Evolutionary conservation across 2,329 filamentous ascomycete species (phyloP), one percentile per base, ranked within the genome.

Genomic region (Fusarium nodosum): DNA sequence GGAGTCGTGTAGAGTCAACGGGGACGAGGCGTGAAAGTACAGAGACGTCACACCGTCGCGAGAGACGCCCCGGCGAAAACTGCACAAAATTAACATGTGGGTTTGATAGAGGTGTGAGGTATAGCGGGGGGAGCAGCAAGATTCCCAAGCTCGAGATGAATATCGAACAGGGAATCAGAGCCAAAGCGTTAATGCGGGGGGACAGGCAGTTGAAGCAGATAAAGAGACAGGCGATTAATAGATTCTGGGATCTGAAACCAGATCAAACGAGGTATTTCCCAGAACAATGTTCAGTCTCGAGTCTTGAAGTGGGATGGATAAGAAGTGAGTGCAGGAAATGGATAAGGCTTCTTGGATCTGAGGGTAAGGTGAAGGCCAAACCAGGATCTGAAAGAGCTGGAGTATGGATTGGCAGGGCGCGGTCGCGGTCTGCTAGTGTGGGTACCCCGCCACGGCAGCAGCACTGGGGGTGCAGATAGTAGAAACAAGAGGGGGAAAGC

Each of bases 51-150:
- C 81, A 83, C 82, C 83, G 82, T 84, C 81, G 82, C 81, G 82
- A 82, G 79, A 82, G 82, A 82, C 82, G 83, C 82, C 85, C 82
- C 81, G 80, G 82, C 83, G 81, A 81, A 82, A 80, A 79, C 82
- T 83, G 79, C 77, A 79, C 79, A 80, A 80, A 79, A 82, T 87
- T 83, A 87, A 86, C 86, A 88, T 88, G 83, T 86, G 84, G 73
- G 72, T 83, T 82, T 67, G 68, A 66, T 73, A 71, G 70, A 69
- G 57, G 57, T 53, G 39, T 60, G 72, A 64, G 62, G 60, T 70
- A 63, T 65, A 47, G 64, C 65, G 60, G 62, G 62, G 55, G 64
- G 64, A 61, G 56, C 42, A 56, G 68, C 66, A 67, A 64, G 56
- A 68, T 53, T 48, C 41, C 56, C 65, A 66, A 66, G 64, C 51